Evolutionary conservation across 768 basidiomycete species (phyloP).

Genomic region (Boletus vermiculosoides): DNA sequence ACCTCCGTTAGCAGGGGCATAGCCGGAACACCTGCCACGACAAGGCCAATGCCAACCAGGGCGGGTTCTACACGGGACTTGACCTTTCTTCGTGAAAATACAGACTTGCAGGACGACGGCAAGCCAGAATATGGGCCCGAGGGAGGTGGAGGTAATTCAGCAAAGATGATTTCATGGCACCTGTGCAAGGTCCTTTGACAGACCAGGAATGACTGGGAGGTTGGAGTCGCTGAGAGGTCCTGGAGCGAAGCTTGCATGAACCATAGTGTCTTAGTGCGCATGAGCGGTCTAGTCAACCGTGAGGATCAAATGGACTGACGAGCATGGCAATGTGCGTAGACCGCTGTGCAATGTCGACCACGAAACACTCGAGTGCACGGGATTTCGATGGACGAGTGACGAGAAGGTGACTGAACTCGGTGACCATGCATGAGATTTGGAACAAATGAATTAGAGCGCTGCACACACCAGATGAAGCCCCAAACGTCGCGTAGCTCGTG

Average conservation of each 20-base stretch:
- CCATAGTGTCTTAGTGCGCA: slow-evolving; percentile 76
- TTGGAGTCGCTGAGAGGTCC: slow-evolving; percentile 57
- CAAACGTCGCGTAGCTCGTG: slow-evolving; percentile 80
- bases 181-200: slow-evolving; percentile 89
- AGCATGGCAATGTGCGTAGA: slow-evolving; percentile 96
- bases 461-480: slow-evolving; percentile 80
- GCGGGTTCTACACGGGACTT: slow-evolving; percentile 72
- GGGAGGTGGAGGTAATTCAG: slow-evolving; percentile 69
- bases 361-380: slow-evolving; percentile 90
- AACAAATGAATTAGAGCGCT: neutral
- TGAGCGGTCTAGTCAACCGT: slow-evolving; percentile 13
- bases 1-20: slow-evolving; percentile 73
- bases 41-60: slow-evolving; percentile 79
- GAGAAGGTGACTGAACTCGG: slow-evolving; percentile 74
- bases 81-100: slow-evolving; percentile 59
- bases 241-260: slow-evolving; percentile 95
- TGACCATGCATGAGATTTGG: slow-evolving; percentile 11
- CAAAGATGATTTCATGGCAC: slow-evolving; percentile 97
- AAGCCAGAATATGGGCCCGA: slow-evolving; percentile 67
- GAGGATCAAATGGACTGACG: slow-evolving; percentile 52
- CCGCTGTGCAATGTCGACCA: slow-evolving; percentile 82
- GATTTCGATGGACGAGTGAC: slow-evolving; percentile 91
- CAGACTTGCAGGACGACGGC: slow-evolving; percentile 46
- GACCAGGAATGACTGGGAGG: slow-evolving; percentile 79
- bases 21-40: slow-evolving; percentile 74